Percentiles rank a stretch among this genome's conserved stretches.
Evolutionary conservation across 164 flowering plant species (phyloP).

Genomic region (Tinospora cordifolia): DNA sequence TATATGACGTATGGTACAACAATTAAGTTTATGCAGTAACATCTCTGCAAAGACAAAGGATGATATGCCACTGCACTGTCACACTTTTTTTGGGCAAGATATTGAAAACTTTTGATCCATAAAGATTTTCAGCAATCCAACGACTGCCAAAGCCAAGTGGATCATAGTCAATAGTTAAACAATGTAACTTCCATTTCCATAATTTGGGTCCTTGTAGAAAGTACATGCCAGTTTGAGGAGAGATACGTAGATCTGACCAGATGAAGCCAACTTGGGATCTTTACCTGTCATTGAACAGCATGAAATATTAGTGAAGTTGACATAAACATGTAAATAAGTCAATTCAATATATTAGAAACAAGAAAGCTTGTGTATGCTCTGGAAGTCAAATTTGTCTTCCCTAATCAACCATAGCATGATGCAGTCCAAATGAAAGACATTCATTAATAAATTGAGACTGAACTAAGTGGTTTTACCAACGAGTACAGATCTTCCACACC

Average conservation of each 20-base stretch:
- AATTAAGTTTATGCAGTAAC: not conserved
- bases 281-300: not conserved
- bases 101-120: not conserved
- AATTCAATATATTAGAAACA: not conserved
- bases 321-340: too few species aligned
- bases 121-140: not conserved
- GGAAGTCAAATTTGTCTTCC: not conserved
- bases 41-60: not conserved
- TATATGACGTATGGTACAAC: not conserved
- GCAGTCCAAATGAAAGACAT: too few species aligned
- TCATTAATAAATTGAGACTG: too few species aligned
- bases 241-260: not conserved
- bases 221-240: not conserved
- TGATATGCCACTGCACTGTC: not conserved
- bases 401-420: not conserved
- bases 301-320: too few species aligned
- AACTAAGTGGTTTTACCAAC: too few species aligned
- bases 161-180: not conserved
- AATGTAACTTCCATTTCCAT: not conserved
- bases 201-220: not conserved
- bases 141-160: not conserved
- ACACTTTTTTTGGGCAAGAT: not conserved
- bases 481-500: too few species aligned
- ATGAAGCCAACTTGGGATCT: slow-evolving; percentile 6
- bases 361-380: not conserved